These are phyloP conservation scores for Opeltia flavorubescens DNA, from an alignment of 495 filamentous ascomycete genomes.

Conservation along the genomic window DNA sequence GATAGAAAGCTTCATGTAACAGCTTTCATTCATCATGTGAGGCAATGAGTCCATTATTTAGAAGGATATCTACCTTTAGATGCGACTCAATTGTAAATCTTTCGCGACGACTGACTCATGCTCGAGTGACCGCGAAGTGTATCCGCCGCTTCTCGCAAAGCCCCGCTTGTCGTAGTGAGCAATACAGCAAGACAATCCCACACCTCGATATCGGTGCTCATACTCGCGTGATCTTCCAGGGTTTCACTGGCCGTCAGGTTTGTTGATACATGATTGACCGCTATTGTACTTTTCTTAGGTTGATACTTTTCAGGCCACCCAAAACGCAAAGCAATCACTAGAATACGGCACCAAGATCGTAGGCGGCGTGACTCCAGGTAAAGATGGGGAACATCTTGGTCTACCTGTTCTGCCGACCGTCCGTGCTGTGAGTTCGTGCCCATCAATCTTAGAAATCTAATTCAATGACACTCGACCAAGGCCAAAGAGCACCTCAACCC, in stretches of 20 bases:
- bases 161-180: neutral
- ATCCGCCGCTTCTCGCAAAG: neutral
- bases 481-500: constrained; percentile 65
- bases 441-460: neutral
- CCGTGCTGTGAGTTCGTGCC: constrained; percentile 32
- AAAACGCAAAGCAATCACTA: constrained; percentile 69
- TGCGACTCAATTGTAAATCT: no score
- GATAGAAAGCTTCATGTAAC: no score
- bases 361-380: constrained; percentile 69
- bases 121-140: no score
- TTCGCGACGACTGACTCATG: no score
- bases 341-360: constrained; percentile 82
- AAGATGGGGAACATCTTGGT: constrained; percentile 58
- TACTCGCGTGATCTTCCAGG: constrained; percentile 77
- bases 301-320: constrained; percentile 45
- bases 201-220: constrained; percentile 67
- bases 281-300: neutral
- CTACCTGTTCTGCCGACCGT: constrained; percentile 67
- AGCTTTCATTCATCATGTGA: no score
- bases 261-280: neutral
- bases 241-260: constrained; percentile 55
- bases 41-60: no score
- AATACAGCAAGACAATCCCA: constrained; percentile 39
- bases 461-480: constrained; percentile 23
- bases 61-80: no score